Percentiles rank a stretch among this genome's conserved stretches.
Conservation (phyloP, 2,329 filamentous ascomycete genomes). For the Akanthomyces dipterigenus region DNA sequence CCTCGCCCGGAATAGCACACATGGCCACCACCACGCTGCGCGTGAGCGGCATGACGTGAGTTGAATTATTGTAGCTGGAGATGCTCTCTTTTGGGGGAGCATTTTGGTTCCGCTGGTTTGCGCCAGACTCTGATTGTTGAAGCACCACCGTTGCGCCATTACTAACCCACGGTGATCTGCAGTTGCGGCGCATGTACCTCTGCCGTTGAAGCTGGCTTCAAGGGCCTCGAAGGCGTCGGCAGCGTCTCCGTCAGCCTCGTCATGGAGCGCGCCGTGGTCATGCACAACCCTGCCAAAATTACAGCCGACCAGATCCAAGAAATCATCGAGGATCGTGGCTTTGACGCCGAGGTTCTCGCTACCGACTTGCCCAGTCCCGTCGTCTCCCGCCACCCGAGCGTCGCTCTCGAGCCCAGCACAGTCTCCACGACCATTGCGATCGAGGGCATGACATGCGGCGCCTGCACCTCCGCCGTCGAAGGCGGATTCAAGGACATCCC, state of each 20-base stretch:
- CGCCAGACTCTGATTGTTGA: neutral
- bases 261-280: slow-evolving; percentile 91
- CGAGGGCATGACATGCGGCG: slow-evolving; percentile 86
- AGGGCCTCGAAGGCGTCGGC: slow-evolving; percentile 70
- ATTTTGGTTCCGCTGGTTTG: neutral
- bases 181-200: slow-evolving; percentile 91
- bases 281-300: slow-evolving; percentile 73
- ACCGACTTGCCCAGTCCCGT: slow-evolving; percentile 62
- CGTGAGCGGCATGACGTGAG: slow-evolving; percentile 79
- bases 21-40: slow-evolving; percentile 88
- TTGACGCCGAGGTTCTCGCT: slow-evolving; percentile 83
- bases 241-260: slow-evolving; percentile 88
- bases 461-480: slow-evolving; percentile 81
- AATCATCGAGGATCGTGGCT: slow-evolving; percentile 85
- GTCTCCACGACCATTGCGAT: slow-evolving; percentile 71
- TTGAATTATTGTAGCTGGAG: slow-evolving; percentile 16
- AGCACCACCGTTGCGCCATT: slow-evolving; percentile 15
- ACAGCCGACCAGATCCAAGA: slow-evolving; percentile 71
- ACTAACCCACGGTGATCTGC: slow-evolving; percentile 37
- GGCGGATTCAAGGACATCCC: slow-evolving; percentile 68
- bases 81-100: neutral
- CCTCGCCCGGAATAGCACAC: slow-evolving; percentile 34
- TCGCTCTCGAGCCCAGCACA: slow-evolving; percentile 30
- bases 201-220: slow-evolving; percentile 88
- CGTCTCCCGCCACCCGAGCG: slow-evolving; percentile 30